Evolutionary conservation across 2,329 filamentous ascomycete genomes (phyloP).

Genomic region (Dactylellina leptospora): DNA sequence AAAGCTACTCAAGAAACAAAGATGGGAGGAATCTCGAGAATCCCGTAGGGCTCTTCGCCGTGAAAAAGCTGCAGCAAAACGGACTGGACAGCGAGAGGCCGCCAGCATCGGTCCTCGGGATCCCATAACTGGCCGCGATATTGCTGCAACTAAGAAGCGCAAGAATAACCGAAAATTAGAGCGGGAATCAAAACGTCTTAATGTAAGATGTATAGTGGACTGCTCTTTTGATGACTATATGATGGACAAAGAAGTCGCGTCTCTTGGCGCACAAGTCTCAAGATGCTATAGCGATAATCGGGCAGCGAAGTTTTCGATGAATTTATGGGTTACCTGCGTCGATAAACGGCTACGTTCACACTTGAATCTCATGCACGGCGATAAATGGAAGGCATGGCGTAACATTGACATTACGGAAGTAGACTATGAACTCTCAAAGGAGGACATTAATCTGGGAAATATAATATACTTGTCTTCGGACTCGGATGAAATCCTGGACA

Average conservation of each 20-base stretch:
- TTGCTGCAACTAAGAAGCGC: conserved; percentile 59
- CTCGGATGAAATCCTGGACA: conserved; percentile 82
- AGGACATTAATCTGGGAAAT: conserved; percentile 75
- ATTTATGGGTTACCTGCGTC: conserved; percentile 82
- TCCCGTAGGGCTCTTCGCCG: conserved; percentile 62
- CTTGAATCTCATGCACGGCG: conserved; percentile 77
- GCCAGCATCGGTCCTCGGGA: conserved; percentile 64
- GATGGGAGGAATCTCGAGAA: conserved; percentile 78
- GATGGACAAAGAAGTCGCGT: conserved; percentile 81
- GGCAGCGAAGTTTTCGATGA: conserved; percentile 71
- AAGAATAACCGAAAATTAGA: conserved; percentile 58
- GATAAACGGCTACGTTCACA: conserved; percentile 77
- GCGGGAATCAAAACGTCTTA: conserved; percentile 67
- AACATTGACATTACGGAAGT: conserved; percentile 76
- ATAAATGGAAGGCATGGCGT: conserved; percentile 80
- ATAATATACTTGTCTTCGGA: conserved; percentile 92
- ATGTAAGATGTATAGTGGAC: conserved; percentile 84
- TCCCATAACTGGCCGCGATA: conserved; percentile 60
- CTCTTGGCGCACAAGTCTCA: conserved; percentile 82
- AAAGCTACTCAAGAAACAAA: conserved; percentile 74
- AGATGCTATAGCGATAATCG: conserved; percentile 89
- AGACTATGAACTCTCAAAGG: conserved; percentile 74
- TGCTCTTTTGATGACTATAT: conserved; percentile 92
- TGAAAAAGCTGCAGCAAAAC: conserved; percentile 66
- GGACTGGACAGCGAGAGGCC: conserved; percentile 63